A percentile compares a stretch with the other conserved stretches of the same genome.
phyloP scores from a whole-genome alignment of 495 filamentous ascomycete genomes.

The Daldinia grandis region DNA sequence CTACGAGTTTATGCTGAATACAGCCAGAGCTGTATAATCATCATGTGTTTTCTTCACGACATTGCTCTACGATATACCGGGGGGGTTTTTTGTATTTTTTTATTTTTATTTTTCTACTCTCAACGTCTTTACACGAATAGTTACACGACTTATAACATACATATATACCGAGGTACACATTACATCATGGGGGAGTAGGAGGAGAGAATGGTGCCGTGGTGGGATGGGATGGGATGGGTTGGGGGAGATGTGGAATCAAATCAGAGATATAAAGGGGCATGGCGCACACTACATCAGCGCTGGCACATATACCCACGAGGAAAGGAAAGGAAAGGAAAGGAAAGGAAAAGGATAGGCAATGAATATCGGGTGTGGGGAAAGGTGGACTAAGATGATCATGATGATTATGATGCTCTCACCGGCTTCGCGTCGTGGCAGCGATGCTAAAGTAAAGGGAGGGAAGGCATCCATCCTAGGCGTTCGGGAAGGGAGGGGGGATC shows the following conservation, averaged over 20 bases:
- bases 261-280: neutral
- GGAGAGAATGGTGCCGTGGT: too few relatives aligned
- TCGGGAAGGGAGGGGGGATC: slow-evolving; percentile 10
- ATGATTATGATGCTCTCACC: neutral
- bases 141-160: neutral
- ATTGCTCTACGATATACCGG: neutral
- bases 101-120: neutral
- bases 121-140: too few relatives aligned
- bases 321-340: neutral
- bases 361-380: neutral
- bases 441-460: neutral
- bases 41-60: neutral
- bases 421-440: neutral
- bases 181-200: too few relatives aligned
- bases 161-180: neutral
- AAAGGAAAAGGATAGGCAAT: too few relatives aligned
- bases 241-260: neutral
- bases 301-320: slow-evolving; percentile 25
- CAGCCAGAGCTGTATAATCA: neutral
- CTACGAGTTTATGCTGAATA: slow-evolving; percentile 7
- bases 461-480: slow-evolving; percentile 23
- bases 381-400: slow-evolving; percentile 3
- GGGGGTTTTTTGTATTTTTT: too few relatives aligned
- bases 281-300: neutral
- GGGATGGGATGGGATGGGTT: too few relatives aligned